phyloP scores from a whole-genome alignment of 148 eudicot species.

The Diospyros lotus region DNA sequence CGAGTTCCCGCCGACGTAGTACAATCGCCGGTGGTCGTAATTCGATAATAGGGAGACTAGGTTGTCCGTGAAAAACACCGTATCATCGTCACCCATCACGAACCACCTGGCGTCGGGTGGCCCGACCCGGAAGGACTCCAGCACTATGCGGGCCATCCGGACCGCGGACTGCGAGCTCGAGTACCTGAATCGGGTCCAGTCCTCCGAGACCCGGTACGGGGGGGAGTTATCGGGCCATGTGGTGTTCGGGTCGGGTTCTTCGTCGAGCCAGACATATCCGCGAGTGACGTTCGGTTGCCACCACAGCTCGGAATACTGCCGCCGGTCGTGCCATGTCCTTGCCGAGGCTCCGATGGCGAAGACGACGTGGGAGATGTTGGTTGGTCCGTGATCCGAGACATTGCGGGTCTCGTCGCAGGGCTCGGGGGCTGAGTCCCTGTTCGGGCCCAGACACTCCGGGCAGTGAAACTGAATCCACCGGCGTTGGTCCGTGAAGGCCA shows the following conservation, averaged over 20 bases:
- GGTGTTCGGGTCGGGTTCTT: constrained; percentile 23
- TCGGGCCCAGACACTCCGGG: constrained; percentile 18
- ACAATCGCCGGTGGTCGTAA: constrained; percentile 71
- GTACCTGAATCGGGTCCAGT: constrained; percentile 24
- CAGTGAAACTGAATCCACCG: constrained; percentile 29
- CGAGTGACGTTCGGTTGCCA: constrained; percentile 60
- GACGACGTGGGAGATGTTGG: constrained; percentile 51
- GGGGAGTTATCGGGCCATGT: constrained; percentile 25
- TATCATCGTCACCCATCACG: constrained; percentile 98
- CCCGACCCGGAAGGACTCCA: constrained; percentile 48
- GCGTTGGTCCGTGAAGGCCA: constrained; percentile 19
- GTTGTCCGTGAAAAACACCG: constrained; percentile 69
- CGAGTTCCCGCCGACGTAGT: constrained; percentile 60
- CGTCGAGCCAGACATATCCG: constrained; percentile 67
- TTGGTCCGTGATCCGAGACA: constrained; percentile 19
- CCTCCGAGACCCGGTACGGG: constrained; percentile 38
- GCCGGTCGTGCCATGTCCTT: constrained; percentile 53
- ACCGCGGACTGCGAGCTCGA: constrained; percentile 41
- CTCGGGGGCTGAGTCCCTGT: not conserved
- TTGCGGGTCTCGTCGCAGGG: not conserved
- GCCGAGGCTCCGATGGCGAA: constrained; percentile 72
- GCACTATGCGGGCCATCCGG: constrained; percentile 61
- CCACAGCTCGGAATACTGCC: constrained; percentile 61
- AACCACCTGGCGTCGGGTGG: constrained; percentile 64
- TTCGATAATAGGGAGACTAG: constrained; percentile 52